Percentiles rank a stretch among this genome's conserved stretches.
phyloP scores from a whole-genome alignment of 2,329 filamentous ascomycete genomes.

The Diaporthe sp. region DNA sequence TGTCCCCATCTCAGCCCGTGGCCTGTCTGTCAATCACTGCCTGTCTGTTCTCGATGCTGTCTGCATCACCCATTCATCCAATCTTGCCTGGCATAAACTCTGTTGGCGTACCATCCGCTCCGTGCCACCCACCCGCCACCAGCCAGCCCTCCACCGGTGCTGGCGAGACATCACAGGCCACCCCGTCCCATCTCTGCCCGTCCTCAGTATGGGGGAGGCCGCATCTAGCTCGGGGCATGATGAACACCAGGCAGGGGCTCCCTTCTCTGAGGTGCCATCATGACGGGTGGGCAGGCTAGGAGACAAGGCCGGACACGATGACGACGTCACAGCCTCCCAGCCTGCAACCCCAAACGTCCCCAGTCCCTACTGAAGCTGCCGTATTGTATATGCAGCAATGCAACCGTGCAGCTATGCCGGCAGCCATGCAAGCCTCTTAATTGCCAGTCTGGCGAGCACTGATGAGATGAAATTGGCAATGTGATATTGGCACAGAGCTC shows the following conservation, averaged over 20 bases:
- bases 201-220: background rate
- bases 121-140: slow-evolving; percentile 11
- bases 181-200: slow-evolving; percentile 12
- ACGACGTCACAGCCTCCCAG: slow-evolving; percentile 26
- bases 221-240: slow-evolving; percentile 8
- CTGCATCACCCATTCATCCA: background rate
- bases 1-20: background rate
- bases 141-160: slow-evolving; percentile 13
- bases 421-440: background rate
- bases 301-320: slow-evolving; percentile 24
- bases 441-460: background rate
- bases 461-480: background rate
- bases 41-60: slow-evolving; percentile 1
- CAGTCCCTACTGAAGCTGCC: background rate
- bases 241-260: slow-evolving; percentile 16
- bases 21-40: background rate
- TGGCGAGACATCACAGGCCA: slow-evolving; percentile 25
- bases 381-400: background rate
- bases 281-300: slow-evolving; percentile 14
- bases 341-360: background rate
- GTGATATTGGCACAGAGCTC: background rate
- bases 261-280: background rate
- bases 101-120: background rate
- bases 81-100: slow-evolving; percentile 31
- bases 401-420: slow-evolving; percentile 10